Conservation (phyloP, 371 early-diverging fungal species). For the Mortierella sp. region DNA sequence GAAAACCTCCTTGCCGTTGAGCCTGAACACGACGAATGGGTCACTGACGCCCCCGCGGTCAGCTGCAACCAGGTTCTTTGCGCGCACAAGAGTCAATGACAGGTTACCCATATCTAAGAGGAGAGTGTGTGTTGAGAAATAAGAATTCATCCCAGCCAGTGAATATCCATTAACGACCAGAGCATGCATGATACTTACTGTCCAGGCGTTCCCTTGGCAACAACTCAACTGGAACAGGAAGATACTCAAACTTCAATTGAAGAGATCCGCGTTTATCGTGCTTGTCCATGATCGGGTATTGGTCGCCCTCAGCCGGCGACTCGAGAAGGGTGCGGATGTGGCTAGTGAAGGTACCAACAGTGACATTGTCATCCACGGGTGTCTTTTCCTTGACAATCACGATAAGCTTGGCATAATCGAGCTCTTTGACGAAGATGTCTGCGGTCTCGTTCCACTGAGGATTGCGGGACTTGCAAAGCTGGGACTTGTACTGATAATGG, state of each 20-base stretch:
- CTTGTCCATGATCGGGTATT: slow-evolving; percentile 51
- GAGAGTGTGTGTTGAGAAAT: background rate
- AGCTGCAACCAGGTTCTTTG: slow-evolving; percentile 59
- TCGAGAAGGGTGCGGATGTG: slow-evolving; percentile 27
- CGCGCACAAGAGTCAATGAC: slow-evolving; percentile 60
- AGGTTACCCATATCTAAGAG: slow-evolving; percentile 57
- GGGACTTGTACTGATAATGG: slow-evolving; percentile 48
- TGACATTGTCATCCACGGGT: slow-evolving; percentile 34
- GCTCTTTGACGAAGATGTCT: slow-evolving; percentile 71
- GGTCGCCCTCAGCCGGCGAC: slow-evolving; percentile 45
- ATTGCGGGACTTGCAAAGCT: slow-evolving; percentile 35
- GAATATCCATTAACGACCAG: background rate
- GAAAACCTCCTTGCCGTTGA: slow-evolving; percentile 82
- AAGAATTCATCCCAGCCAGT: no score
- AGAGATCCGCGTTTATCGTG: slow-evolving; percentile 52
- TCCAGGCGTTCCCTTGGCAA: slow-evolving; percentile 70
- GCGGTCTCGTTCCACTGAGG: slow-evolving; percentile 53
- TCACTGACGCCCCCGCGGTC: slow-evolving; percentile 80
- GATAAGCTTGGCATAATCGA: slow-evolving; percentile 66
- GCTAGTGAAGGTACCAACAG: slow-evolving; percentile 23
- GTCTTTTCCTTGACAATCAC: slow-evolving; percentile 57
- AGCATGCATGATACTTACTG: slow-evolving; percentile 50
- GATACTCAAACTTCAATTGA: slow-evolving; percentile 63
- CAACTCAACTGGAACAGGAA: slow-evolving; percentile 60
- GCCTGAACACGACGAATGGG: slow-evolving; percentile 79